Percentiles rank a stretch among this genome's conserved stretches.
phyloP scores from a whole-genome alignment of 176 grass and related monocot genomes.

The Rhipidocladum racemiflorum region DNA sequence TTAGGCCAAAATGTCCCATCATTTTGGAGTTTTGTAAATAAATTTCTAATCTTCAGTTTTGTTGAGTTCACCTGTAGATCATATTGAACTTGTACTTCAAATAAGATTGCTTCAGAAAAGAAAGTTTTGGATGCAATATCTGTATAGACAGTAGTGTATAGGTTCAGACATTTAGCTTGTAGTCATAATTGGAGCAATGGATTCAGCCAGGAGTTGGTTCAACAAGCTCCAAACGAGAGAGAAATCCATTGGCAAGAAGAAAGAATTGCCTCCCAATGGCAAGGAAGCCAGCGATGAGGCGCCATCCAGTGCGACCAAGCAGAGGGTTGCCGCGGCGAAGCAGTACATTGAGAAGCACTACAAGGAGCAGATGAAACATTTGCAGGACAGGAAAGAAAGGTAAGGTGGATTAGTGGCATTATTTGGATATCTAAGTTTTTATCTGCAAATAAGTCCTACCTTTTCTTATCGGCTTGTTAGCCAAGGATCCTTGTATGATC shows the following conservation, averaged over 20 bases:
- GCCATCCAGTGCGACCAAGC: slow-evolving; percentile 77
- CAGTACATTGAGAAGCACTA: slow-evolving; percentile 99
- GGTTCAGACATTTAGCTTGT: not conserved
- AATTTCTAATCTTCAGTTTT: not conserved
- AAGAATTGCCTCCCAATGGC: slow-evolving; percentile 67
- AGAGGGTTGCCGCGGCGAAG: slow-evolving; percentile 70
- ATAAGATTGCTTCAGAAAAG: not conserved
- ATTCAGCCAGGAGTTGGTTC: slow-evolving; percentile 91
- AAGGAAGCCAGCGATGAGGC: slow-evolving; percentile 58
- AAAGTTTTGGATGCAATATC: slow-evolving; percentile 17
- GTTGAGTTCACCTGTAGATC: slow-evolving; percentile 1
- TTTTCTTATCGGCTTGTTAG: not conserved
- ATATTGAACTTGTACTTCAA: not conserved
- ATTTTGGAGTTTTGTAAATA: slow-evolving; percentile 13
- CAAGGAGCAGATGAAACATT: slow-evolving; percentile 89
- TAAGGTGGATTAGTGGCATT: slow-evolving; percentile 21
- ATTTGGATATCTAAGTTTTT: not conserved
- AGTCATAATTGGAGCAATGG: slow-evolving; percentile 36
- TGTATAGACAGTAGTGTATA: slow-evolving; percentile 11
- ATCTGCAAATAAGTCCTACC: not conserved
- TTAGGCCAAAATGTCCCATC: slow-evolving; percentile 17
- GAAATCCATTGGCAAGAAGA: slow-evolving; percentile 76
- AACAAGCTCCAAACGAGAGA: slow-evolving; percentile 86
- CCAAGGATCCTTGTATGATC: not conserved
- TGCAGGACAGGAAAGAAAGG: slow-evolving; percentile 89